Evolutionary conservation across 768 basidiomycete species (phyloP), one percentile per base, ranked within the genome.

Genomic region (Chalciporus piperatus): DNA sequence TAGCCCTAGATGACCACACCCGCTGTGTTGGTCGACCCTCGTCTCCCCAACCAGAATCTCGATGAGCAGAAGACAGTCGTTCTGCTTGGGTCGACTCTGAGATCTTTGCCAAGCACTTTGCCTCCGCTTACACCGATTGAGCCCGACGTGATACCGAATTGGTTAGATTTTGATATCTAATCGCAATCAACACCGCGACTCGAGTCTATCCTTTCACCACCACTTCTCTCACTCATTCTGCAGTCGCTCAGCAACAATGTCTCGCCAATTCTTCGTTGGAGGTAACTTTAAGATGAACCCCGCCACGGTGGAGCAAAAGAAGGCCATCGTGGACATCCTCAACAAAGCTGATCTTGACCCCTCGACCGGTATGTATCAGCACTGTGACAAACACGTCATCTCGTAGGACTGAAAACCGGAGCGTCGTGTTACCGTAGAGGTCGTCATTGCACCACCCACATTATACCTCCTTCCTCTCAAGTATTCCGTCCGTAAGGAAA

Each of bases 231-330:
- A 8, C n/a, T n/a, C n/a, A 8, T 33, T 16, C 13, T 5, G 9
- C 33, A 33, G 28, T 13, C 14, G 5, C 33, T 19, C 30, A 52
- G 42, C 55, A 49, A 54, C 52, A 47, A 88, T 89, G 89, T 52
- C 85, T 55, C 91, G 92, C 65, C 76, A 83, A 70, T 96, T 95
- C 76, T 95, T 97, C 67, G 93, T 91, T 62, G 96, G 96, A 56
- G 92, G 94, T 27, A 98, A 98, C 81, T 98, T 96, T 83, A 99
- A 98, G 79, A 87, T 98, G 86, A 96, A 98, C 76, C 89, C 89
- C 25, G 75, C 76, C 52, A 80, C 84, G 33, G 76, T 76, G 57
- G 77, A 78, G 57, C 78, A 83, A 59, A 86, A 88, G 70, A 74
- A 74, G 57, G 72, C 74, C 40, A 80, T 99, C 63, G 72, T 91